Base-by-base conservation (phyloP, 1,284 basidiomycete genomes). In the Malassezia yamatoensis region DNA sequence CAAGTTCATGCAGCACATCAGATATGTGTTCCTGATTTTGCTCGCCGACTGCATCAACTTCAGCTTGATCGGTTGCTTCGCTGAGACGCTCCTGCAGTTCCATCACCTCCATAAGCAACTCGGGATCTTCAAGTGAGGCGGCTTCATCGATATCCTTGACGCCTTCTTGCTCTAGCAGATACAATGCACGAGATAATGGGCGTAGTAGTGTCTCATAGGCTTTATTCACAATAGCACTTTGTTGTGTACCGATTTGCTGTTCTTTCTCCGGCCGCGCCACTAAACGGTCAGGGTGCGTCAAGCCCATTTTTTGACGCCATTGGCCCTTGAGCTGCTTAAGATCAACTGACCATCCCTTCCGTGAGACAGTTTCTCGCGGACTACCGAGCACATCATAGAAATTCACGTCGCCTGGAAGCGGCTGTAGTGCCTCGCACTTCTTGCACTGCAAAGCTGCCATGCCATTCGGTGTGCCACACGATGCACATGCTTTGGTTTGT, bases 31-130 rank as follows among this genome's bases (percentile, higher is more conserved):
- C 61, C 46, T 51, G 12, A 40, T 71, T 71, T 4, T 61, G 56
- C 16, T 21, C 63, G 10, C 62, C 47, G 15, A 72, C 62, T 39
- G 60, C 54, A 13, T 60, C 59, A 10, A 67, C 69, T 48, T 69
- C 62, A 8, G 65, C 49, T 40, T 68, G 64, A 24, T 51, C 53
- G 39, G 58, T 48, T 0, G 68, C 67, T 20, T 67, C 66, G 35
- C 67, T 68, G 15, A 73, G 49, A 39, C 57, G 49, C 51, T 73
- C 69, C 21, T 70, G 47, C 8, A 72, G 48, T 53, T 73, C 70
- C 66, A 73, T 67, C 12, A 74, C 70, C 49, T 70, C 63, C 67
- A 72, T 70, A 12, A 74, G 53, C 44, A 74, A 49, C 42, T 65
- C 65, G 0, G 70, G 60, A 34, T 74, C 68, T 32, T 69, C 65